Evolutionary conservation across 78 protist genomes (phyloP), one percentile per base, ranked within the genome.

Genomic region (slime mould (Dictyostelium discoideum)): DNA sequence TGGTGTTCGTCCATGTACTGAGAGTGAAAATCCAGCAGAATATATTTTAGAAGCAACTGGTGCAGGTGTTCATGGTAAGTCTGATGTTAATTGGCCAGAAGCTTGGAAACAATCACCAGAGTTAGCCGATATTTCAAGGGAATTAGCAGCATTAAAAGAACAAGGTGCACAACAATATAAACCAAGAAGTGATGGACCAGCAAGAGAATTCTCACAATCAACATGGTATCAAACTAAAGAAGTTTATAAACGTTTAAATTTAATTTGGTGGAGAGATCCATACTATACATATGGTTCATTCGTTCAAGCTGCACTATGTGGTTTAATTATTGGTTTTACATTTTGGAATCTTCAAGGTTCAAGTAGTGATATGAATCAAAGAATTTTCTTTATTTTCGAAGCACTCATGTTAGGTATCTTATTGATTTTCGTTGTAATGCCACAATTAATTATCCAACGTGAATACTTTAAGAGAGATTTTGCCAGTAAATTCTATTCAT

Each of bases 11-110:
- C 69, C 63, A 42, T 92, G 92, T 85, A 46, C 69, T 20, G 80
- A 85, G 18, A 80, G 63, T 39, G 97, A 93, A 82, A 94, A 94
- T 76, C 97, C 97, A 50, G 97, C 97, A 5, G 97, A 94, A 22
- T 94, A 92, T 74, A 94, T 94, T 14, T 63, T 94, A 13, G 94
- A 94, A 60, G 96, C 84, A 11, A 94, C 92, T 13, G 96, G 96
- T 77, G 96, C 96, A 6, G 96, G 96, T 74, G 83, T 84, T 26
- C 87, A 85, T 26, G 87, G 92, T 26, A 83, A 67, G 26, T n/a
- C 77, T 5, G 83, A 86, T 57, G 44, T 50, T 3, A 83, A 90
- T n/a, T 93, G 96, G 96, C 78, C 85, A 24, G 86, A 44, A 20
- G 22, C 63, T 0, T 93, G 96, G 96, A 67, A 57, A 86, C 22